Evolutionary conservation across 768 basidiomycete species (phyloP).

Genomic region (Cubamyces lactineus): DNA sequence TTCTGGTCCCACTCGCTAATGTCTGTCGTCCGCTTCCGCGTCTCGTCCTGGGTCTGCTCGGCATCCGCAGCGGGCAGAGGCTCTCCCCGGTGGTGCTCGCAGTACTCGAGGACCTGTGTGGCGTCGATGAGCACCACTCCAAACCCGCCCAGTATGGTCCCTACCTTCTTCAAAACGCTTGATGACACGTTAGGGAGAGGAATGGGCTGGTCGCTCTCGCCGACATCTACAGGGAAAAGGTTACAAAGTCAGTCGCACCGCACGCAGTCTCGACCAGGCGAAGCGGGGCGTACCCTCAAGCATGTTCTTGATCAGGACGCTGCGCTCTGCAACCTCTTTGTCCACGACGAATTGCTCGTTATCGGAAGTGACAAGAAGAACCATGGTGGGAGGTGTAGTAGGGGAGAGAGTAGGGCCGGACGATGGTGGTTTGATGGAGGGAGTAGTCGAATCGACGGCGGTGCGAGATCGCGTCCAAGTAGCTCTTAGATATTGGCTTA

Average conservation of each 20-base stretch:
- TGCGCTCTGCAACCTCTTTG: slow-evolving; percentile 93
- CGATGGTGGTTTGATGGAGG: slow-evolving; percentile 25
- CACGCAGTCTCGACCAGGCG: slow-evolving; percentile 16
- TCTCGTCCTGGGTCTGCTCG: slow-evolving; percentile 86
- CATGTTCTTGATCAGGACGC: slow-evolving; percentile 99
- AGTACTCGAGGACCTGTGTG: slow-evolving; percentile 92
- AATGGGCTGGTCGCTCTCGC: slow-evolving; percentile 92
- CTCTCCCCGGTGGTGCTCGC: slow-evolving; percentile 97
- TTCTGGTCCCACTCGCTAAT: slow-evolving; percentile 99
- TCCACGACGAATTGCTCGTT: slow-evolving; percentile 94
- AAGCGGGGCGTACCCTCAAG: slow-evolving; percentile 74
- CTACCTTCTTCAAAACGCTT: slow-evolving; percentile 89
- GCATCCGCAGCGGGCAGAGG: slow-evolving; percentile 88
- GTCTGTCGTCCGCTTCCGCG: slow-evolving; percentile 96
- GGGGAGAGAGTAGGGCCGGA: slow-evolving; percentile 5
- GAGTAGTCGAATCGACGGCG: slow-evolving; percentile 9
- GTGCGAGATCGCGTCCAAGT: slow-evolving; percentile 13
- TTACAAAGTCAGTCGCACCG: slow-evolving; percentile 1
- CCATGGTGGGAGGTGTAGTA: slow-evolving; percentile 52
- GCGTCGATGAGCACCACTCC: slow-evolving; percentile 5
- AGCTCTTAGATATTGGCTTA: slow-evolving; percentile 19
- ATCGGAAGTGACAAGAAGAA: slow-evolving; percentile 91
- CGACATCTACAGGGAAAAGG: slow-evolving; percentile 67
- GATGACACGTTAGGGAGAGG: slow-evolving; percentile 94
- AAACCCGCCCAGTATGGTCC: slow-evolving; percentile 5